phyloP scores from a whole-genome alignment of 2,329 filamentous ascomycete genomes.

The Xylariaceae sp. region DNA sequence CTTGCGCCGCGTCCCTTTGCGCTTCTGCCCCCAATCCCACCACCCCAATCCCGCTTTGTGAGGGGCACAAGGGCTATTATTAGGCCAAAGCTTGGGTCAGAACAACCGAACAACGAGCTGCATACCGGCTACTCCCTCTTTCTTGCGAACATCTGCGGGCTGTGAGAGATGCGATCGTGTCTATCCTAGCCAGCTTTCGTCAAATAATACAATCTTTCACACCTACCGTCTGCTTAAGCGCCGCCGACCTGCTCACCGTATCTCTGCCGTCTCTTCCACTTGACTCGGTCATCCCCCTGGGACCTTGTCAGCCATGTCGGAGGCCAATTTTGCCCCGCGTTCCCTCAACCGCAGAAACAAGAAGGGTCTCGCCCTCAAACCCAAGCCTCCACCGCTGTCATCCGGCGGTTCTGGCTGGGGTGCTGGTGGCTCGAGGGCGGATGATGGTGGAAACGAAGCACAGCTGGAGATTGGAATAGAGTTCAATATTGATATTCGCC shows the following conservation, averaged over 20 bases:
- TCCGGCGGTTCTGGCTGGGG: slow-evolving; percentile 47
- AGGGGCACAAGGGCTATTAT: slow-evolving; percentile 20
- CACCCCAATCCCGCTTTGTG: slow-evolving; percentile 15
- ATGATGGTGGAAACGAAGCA: slow-evolving; percentile 52
- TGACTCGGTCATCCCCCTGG: slow-evolving; percentile 2
- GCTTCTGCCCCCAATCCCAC: slow-evolving; percentile 11
- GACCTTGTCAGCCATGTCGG: slow-evolving; percentile 46
- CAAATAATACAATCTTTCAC: neutral
- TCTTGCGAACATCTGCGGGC: slow-evolving; percentile 10
- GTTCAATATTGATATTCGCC: slow-evolving; percentile 87
- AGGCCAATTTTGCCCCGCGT: slow-evolving; percentile 54
- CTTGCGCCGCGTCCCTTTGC: neutral
- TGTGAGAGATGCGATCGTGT: slow-evolving; percentile 14
- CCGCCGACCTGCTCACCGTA: slow-evolving; percentile 4
- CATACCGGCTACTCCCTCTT: slow-evolving; percentile 8
- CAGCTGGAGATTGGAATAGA: slow-evolving; percentile 93
- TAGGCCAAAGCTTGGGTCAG: slow-evolving; percentile 6
- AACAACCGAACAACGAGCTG: slow-evolving; percentile 1
- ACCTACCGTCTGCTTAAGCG: neutral
- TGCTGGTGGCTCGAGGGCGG: slow-evolving; percentile 34
- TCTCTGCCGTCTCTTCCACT: slow-evolving; percentile 1
- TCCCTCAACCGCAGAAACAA: slow-evolving; percentile 99
- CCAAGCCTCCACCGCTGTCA: slow-evolving; percentile 67
- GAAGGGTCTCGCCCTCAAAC: slow-evolving; percentile 83
- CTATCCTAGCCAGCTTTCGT: slow-evolving; percentile 3